phyloP scores from a whole-genome alignment of 139 green algal species.

The Coelastrella sp. region DNA sequence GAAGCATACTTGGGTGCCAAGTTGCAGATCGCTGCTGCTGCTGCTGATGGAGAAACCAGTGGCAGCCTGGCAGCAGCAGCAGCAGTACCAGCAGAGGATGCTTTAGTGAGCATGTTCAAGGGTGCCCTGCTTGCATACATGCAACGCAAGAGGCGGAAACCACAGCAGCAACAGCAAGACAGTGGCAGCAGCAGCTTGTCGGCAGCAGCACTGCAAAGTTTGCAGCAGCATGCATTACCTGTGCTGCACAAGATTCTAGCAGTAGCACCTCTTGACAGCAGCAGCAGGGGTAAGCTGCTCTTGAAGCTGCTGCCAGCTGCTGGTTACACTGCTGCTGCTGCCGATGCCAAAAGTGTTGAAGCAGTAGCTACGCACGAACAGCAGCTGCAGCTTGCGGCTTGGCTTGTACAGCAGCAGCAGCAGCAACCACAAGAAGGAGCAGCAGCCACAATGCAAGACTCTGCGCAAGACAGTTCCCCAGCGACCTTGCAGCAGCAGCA shows the following conservation, averaged over 20 bases:
- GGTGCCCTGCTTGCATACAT: conserved; percentile 54
- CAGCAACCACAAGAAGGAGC: not conserved
- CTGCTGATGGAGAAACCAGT: not conserved
- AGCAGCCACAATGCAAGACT: too few relatives aligned
- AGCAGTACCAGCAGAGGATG: not conserved
- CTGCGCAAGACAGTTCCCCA: too few relatives aligned
- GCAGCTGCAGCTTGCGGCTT: conserved; percentile 38
- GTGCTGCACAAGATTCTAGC: conserved; percentile 41
- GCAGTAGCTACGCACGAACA: conserved; percentile 12
- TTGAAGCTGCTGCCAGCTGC: conserved; percentile 36
- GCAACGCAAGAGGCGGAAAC: conserved; percentile 46
- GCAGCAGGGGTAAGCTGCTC: conserved; percentile 1
- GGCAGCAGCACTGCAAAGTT: not conserved
- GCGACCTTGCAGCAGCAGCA: not conserved
- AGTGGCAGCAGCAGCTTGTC: conserved; percentile 13
- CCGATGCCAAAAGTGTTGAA: not conserved
- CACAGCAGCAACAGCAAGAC: not conserved
- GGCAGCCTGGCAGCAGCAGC: not conserved
- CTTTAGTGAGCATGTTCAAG: conserved; percentile 8
- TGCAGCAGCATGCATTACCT: conserved; percentile 43
- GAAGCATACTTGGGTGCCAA: conserved; percentile 13
- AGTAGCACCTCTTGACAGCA: not conserved
- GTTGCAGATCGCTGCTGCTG: not conserved
- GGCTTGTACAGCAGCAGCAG: conserved; percentile 31
- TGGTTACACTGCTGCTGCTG: conserved; percentile 25